Evolutionary conservation across 1,139 yeast genomes (phyloP).

Genomic region (Kodamaea fungicola): DNA sequence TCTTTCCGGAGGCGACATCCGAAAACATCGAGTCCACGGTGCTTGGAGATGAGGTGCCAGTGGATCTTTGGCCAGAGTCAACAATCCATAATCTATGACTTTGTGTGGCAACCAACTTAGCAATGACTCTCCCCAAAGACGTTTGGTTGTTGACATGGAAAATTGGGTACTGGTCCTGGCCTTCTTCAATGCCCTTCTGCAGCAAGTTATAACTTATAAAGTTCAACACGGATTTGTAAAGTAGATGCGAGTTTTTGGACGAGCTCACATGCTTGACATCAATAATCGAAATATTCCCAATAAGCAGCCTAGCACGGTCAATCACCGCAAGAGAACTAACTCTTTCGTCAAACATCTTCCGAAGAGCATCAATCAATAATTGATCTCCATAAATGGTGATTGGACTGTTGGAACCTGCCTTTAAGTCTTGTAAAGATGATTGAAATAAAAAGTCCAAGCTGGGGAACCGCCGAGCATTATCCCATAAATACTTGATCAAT

Average conservation of each 20-base stretch:
- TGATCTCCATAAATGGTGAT: conserved; percentile 83
- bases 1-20: conserved; percentile 6
- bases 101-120: conserved; percentile 91
- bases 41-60: conserved; percentile 18
- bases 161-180: conserved; percentile 94
- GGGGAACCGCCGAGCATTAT: conserved; percentile 82
- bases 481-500: conserved; percentile 80
- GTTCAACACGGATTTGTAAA: conserved; percentile 80
- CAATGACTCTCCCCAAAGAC: conserved; percentile 83
- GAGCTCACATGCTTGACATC: conserved; percentile 87
- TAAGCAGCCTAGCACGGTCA: conserved; percentile 66
- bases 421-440: conserved; percentile 60
- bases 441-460: conserved; percentile 71
- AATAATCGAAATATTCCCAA: conserved; percentile 91
- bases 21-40: conserved; percentile 22
- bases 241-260: conserved; percentile 76
- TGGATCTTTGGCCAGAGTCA: conserved; percentile 40
- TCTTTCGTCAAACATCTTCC: conserved; percentile 78
- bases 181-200: conserved; percentile 87
- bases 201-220: conserved; percentile 83
- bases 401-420: conserved; percentile 69
- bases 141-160: conserved; percentile 83
- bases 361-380: conserved; percentile 78
- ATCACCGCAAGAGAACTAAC: conserved; percentile 94
- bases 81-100: conserved; percentile 94